These are phyloP conservation scores for Nakazawaea ernobii DNA, from an alignment of 805 yeast species.

Conservation along the genomic window DNA sequence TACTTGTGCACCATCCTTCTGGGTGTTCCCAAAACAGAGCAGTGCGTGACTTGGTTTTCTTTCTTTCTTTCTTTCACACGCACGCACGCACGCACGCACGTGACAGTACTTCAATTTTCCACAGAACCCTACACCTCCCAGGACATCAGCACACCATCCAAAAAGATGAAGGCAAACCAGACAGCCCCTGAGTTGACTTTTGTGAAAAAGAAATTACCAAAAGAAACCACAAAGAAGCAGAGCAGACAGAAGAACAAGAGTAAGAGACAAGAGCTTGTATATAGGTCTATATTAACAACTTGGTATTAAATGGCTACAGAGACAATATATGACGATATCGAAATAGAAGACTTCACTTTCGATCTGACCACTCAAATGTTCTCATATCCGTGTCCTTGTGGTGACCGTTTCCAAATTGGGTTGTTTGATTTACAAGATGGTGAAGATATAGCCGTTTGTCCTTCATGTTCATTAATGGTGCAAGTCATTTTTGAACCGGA, in stretches of 20 bases:
- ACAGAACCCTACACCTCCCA: no score
- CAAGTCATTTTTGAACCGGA: conserved; percentile 79
- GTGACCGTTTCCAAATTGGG: conserved; percentile 84
- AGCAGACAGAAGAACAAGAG: neutral
- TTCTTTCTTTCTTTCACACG: no score
- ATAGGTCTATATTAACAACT: neutral
- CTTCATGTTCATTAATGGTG: conserved; percentile 91
- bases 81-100: no score
- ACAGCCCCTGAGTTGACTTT: no score
- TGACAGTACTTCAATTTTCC: no score
- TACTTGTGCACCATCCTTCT: no score
- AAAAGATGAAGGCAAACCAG: no score
- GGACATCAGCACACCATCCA: no score
- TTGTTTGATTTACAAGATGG: conserved; percentile 87
- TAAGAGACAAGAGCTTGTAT: neutral
- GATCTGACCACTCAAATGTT: conserved; percentile 78
- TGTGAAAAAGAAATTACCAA: no score
- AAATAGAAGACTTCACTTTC: conserved; percentile 93
- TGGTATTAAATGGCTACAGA: conserved; percentile 33
- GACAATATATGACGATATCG: conserved; percentile 84
- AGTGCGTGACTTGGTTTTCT: no score
- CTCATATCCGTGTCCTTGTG: conserved; percentile 97
- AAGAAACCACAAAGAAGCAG: no score
- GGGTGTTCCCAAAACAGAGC: no score
- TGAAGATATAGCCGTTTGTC: conserved; percentile 92